Conservation (phyloP, 2,329 filamentous ascomycete species). For the Paramyrothecium roridum region DNA sequence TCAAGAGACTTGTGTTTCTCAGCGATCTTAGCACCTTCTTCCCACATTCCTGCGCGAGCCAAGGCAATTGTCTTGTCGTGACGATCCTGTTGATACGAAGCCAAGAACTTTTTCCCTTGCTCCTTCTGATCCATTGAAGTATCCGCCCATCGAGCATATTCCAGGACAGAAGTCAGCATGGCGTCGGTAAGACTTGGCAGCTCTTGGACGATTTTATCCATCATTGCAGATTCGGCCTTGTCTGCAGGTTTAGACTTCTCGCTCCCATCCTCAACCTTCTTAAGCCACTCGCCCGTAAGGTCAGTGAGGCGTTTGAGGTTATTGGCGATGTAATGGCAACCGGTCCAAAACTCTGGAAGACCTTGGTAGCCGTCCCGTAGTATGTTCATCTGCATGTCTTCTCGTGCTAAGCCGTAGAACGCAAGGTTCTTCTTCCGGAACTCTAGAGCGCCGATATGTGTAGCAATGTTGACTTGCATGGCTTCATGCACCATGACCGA, state of each 20-base stretch:
- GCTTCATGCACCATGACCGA: constrained; percentile 66
- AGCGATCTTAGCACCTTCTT: constrained; percentile 54
- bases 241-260: constrained; percentile 26
- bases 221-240: constrained; percentile 34
- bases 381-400: constrained; percentile 64
- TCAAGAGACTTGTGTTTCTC: constrained; percentile 54
- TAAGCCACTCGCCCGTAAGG: constrained; percentile 53
- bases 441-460: constrained; percentile 52
- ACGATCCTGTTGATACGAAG: constrained; percentile 47
- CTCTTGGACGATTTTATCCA: constrained; percentile 43
- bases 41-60: constrained; percentile 53
- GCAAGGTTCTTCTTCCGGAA: constrained; percentile 70
- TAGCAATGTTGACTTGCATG: constrained; percentile 59
- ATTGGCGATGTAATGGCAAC: constrained; percentile 59
- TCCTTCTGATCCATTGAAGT: constrained; percentile 40
- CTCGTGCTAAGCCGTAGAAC: constrained; percentile 69
- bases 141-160: constrained; percentile 49
- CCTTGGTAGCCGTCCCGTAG: constrained; percentile 61
- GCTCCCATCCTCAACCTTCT: constrained; percentile 36
- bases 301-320: constrained; percentile 59
- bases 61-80: constrained; percentile 51
- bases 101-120: constrained; percentile 41
- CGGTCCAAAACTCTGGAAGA: constrained; percentile 84
- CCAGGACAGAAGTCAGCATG: constrained; percentile 52
- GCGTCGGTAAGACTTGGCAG: constrained; percentile 51